These are phyloP conservation scores for Podaxis carcinomalis DNA, from an alignment of 768 basidiomycete species.

Conservation along the genomic window DNA sequence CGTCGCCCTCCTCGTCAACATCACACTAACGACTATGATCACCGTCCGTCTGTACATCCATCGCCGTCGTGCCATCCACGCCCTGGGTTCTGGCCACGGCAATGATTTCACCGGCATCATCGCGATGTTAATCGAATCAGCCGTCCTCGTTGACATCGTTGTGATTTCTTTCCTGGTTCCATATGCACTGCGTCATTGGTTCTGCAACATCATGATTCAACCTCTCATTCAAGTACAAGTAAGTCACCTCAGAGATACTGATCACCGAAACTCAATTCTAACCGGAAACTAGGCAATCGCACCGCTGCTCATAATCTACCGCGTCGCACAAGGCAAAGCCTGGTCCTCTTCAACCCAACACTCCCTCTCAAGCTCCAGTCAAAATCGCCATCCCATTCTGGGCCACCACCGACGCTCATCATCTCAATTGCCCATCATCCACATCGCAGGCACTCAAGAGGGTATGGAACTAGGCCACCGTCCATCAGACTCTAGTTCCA, in stretches of 20 bases:
- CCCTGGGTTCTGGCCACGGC: neutral
- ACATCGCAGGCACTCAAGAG: neutral
- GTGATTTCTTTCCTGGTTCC: slow-evolving; percentile 3
- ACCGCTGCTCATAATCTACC: slow-evolving; percentile 17
- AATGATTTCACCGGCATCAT: neutral
- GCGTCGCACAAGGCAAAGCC: slow-evolving; percentile 17
- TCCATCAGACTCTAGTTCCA: neutral
- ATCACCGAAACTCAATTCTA: neutral
- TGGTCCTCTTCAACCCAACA: slow-evolving; percentile 4
- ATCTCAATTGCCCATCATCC: neutral
- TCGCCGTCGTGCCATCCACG: neutral
- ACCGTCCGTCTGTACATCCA: slow-evolving; percentile 2
- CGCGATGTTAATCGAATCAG: slow-evolving; percentile 6
- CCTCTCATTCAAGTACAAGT: slow-evolving; percentile 6
- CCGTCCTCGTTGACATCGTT: neutral
- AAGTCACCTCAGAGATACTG: neutral
- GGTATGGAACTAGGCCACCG: neutral
- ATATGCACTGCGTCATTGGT: slow-evolving; percentile 6
- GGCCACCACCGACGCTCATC: neutral
- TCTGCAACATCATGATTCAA: slow-evolving; percentile 5
- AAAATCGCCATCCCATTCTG: neutral
- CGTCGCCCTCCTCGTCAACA: slow-evolving; percentile 5
- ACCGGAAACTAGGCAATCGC: slow-evolving; percentile 12
- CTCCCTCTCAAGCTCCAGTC: neutral
- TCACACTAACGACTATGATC: slow-evolving; percentile 2